Percentiles rank a stretch among this genome's conserved stretches.
Conservation (phyloP, 129 eudicot genomes). For the Heracleum sosnowskyi region DNA sequence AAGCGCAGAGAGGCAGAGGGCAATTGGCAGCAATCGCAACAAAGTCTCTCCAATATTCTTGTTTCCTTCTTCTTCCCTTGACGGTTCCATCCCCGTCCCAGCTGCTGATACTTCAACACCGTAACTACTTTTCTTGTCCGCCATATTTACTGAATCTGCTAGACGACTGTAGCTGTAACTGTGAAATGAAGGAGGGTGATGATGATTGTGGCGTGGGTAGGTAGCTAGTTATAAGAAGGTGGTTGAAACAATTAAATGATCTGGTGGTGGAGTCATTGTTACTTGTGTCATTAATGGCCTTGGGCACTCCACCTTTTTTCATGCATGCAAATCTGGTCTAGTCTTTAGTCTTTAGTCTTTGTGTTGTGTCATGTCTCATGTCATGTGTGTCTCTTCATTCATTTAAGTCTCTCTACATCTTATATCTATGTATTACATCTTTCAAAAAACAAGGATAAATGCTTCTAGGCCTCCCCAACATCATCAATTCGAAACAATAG, state of each 20-base stretch:
- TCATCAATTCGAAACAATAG: too few relatives aligned
- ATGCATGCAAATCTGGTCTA: conserved; percentile 1
- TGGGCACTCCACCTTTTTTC: not conserved
- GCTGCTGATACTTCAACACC: not conserved
- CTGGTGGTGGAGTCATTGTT: not conserved
- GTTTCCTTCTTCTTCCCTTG: conserved; percentile 2
- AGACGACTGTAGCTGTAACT: too few relatives aligned
- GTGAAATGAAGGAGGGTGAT: not conserved
- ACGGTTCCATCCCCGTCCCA: not conserved
- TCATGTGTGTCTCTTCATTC: too few relatives aligned
- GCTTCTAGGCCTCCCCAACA: too few relatives aligned
- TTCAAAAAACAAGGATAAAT: too few relatives aligned
- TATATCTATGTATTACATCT: too few relatives aligned
- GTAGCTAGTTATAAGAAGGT: not conserved
- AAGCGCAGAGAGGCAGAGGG: conserved; percentile 60
- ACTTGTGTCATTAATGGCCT: not conserved
- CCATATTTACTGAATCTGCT: not conserved
- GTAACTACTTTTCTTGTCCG: not conserved
- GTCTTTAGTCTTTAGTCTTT: too few relatives aligned
- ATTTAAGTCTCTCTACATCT: too few relatives aligned
- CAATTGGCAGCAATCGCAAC: conserved; percentile 63
- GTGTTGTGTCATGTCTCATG: too few relatives aligned
- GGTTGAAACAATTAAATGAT: not conserved
- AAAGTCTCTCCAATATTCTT: conserved; percentile 51
- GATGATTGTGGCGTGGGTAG: not conserved